Evolutionary conservation across 495 filamentous ascomycete genomes (phyloP).

Genomic region (Geoglossum glabrum): DNA sequence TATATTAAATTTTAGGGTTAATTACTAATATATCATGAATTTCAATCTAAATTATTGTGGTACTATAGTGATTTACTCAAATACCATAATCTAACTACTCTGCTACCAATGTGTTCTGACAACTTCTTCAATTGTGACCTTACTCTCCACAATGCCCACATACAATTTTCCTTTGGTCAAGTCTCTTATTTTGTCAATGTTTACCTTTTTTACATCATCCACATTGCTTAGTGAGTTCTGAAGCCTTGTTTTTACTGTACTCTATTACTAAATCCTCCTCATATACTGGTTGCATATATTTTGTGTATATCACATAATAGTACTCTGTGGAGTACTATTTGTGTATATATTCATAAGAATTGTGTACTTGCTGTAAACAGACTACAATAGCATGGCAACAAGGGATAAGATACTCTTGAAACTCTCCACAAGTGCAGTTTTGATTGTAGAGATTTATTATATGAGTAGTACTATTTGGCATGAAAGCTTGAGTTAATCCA

Average conservation of each 20-base stretch:
- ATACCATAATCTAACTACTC: too few relatives aligned
- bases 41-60: background rate
- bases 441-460: background rate
- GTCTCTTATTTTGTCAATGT: background rate
- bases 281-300: background rate
- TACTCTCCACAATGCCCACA: background rate
- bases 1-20: slow-evolving; percentile 2
- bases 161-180: background rate
- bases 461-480: background rate
- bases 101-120: background rate
- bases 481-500: background rate
- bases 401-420: background rate
- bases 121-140: background rate
- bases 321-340: background rate
- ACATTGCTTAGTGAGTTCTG: background rate
- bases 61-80: background rate
- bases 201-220: background rate
- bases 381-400: background rate
- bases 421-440: background rate
- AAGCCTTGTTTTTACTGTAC: background rate
- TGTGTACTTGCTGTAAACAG: background rate
- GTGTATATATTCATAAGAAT: background rate
- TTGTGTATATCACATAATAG: background rate
- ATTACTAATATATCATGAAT: background rate
- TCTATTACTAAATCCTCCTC: background rate